These are phyloP conservation scores for Aspergillus brasiliensis DNA, from an alignment of 2,329 filamentous ascomycete genomes.

Conservation along the genomic window DNA sequence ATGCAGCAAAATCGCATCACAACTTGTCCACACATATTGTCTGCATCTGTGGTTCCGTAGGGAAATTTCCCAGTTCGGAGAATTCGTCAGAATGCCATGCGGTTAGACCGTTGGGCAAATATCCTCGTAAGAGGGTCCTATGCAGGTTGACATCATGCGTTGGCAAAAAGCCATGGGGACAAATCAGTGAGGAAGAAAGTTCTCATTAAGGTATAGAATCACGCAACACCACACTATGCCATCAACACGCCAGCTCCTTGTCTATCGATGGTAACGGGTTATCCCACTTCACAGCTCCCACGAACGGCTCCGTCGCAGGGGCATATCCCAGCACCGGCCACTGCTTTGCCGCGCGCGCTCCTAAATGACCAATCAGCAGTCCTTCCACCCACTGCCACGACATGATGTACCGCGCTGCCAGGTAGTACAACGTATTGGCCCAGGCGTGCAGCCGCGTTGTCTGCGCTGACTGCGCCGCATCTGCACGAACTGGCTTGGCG, in stretches of 20 bases:
- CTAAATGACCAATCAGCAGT: not conserved
- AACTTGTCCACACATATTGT: not conserved
- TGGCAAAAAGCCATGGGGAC: too few relatives aligned
- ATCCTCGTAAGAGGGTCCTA: too few relatives aligned
- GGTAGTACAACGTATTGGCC: not conserved
- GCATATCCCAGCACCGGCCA: not conserved
- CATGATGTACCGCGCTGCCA: slow-evolving; percentile 1
- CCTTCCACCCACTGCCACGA: not conserved
- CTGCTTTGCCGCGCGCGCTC: not conserved
- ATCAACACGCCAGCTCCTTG: too few relatives aligned
- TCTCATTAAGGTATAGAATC: too few relatives aligned
- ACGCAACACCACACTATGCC: too few relatives aligned
- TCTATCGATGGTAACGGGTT: not conserved
- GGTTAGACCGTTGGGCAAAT: too few relatives aligned
- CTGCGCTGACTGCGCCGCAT: not conserved
- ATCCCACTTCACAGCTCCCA: not conserved
- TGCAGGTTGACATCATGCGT: too few relatives aligned
- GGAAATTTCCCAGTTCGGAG: not conserved
- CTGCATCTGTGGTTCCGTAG: not conserved
- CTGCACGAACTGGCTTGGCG: not conserved
- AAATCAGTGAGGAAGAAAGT: too few relatives aligned
- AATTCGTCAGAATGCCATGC: too few relatives aligned
- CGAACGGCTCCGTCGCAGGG: not conserved
- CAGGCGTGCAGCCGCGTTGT: slow-evolving; percentile 1
- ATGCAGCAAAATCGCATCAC: not conserved